Conservation (phyloP, 495 filamentous ascomycete species). For the Thermothielavioides terrestris region DNA sequence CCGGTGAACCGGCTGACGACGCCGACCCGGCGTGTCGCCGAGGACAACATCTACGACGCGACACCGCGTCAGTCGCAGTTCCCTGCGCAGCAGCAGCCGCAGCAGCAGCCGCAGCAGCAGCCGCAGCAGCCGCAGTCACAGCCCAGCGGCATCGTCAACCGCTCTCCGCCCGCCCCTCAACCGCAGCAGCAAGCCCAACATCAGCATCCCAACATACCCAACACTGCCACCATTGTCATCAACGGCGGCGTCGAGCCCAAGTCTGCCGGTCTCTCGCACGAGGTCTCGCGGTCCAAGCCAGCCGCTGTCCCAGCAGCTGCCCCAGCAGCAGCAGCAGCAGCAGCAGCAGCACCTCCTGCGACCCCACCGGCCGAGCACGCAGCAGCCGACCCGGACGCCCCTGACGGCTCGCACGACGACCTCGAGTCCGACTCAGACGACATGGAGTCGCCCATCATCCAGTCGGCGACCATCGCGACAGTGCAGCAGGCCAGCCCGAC, state of each 20-base stretch:
- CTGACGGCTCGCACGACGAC: no score
- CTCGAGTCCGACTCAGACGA: slow-evolving; percentile 7
- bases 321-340: background rate
- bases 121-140: slow-evolving; percentile 1
- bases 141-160: background rate
- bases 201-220: background rate
- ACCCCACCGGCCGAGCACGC: background rate
- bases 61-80: slow-evolving; percentile 28
- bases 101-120: background rate
- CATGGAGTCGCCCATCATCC: slow-evolving; percentile 12
- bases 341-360: background rate
- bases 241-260: slow-evolving; percentile 7
- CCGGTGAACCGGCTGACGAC: slow-evolving; percentile 2
- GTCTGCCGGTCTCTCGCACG: slow-evolving; percentile 8
- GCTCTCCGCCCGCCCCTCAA: background rate
- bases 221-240: slow-evolving; percentile 4
- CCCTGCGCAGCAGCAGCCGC: background rate
- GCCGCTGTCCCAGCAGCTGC: background rate
- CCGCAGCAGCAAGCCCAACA: background rate
- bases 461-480: slow-evolving; percentile 8
- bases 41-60: slow-evolving; percentile 39
- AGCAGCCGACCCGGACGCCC: no score
- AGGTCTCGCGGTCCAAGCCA: background rate
- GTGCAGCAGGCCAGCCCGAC: slow-evolving; percentile 7
- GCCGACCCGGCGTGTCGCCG: slow-evolving; percentile 9